phyloP scores from a whole-genome alignment of 805 yeast genomes.

The Ogataea populi-albae region DNA sequence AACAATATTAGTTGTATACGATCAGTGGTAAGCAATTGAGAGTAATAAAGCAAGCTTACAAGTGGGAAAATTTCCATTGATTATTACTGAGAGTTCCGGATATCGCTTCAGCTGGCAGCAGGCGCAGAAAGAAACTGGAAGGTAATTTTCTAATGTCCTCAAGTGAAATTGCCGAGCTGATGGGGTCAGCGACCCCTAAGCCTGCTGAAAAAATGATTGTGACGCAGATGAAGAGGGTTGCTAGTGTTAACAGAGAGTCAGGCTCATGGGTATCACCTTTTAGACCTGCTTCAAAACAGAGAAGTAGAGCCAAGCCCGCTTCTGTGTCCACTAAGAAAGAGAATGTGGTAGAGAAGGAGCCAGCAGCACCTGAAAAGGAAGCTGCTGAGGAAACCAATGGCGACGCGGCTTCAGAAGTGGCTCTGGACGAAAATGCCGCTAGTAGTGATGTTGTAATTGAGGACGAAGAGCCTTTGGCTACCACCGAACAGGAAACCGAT shows the following conservation, averaged over 20 bases:
- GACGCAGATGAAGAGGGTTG: conserved; percentile 23
- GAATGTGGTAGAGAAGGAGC: conserved; percentile 4
- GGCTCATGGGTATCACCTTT: conserved; percentile 31
- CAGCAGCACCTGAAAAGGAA: conserved; percentile 5
- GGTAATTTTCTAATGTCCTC: conserved; percentile 15
- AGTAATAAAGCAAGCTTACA: conserved; percentile 13
- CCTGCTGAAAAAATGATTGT: conserved; percentile 11
- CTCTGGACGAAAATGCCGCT: conserved; percentile 8
- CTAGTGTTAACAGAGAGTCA: conserved; percentile 15
- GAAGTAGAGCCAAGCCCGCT: conserved; percentile 6
- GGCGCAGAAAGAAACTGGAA: background rate
- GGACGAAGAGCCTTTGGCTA: conserved; percentile 20
- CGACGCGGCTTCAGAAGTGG: conserved; percentile 15
- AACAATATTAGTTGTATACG: no score
- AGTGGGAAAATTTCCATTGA: background rate
- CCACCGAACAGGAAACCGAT: conserved; percentile 15
- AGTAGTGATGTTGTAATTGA: conserved; percentile 16
- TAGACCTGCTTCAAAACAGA: conserved; percentile 18
- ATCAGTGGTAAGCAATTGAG: conserved; percentile 13
- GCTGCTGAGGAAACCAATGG: conserved; percentile 6
- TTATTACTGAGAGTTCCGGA: no score
- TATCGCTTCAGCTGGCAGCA: no score
- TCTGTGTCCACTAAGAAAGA: background rate
- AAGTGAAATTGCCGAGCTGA: conserved; percentile 19
- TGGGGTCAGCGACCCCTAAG: conserved; percentile 10